Base-by-base conservation (phyloP, 163 green algal species). In the Coccomyxa subellipsoidea region DNA sequence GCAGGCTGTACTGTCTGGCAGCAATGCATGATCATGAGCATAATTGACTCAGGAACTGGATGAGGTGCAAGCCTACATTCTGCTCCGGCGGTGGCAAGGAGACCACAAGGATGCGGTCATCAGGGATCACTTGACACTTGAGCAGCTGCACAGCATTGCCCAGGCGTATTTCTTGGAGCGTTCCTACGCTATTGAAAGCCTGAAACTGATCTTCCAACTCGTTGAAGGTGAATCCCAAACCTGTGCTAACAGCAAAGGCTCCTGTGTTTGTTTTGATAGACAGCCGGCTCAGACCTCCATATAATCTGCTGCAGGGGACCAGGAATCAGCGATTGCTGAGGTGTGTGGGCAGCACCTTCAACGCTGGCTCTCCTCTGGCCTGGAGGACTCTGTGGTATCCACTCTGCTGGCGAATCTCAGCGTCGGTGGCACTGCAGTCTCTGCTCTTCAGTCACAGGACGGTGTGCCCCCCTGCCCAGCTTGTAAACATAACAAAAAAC, bases 61-160 rank as follows among this genome's bases (percentile, higher is more conserved):
- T 53, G 78, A 90, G 59, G 81, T 90, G 15, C 86, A 90, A 71
- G 79, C 84, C 38, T 90, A 90, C 79, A 80, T 90, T 9, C 80
- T 90, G 78, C 80, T 90, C 54, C 71, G 72, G n/a, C 81, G 85
- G n/a, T 89, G 85, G 85, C 69, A 82, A 31, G 77, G 77, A 12
- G 38, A 38, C 10, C 4, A 32, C 21, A 29, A 36, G 12, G 73
- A 34, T 23, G n/a, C 54, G 35, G 15, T 53, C 12, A n/a, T 27
- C 35, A n/a, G 66, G 32, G 77, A 31, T 38, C 35, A 78, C 27
- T 80, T 87, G 37, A 73, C 59, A 15, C 66, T 75, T 7, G 76
- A 79, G 27, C 80, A 89, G 47, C 82, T 59, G 5, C 21, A 36
- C 0, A 82, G 66, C 38, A 54, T 89, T 25, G 54, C 36, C 12